These are phyloP conservation scores for Xylariales sp. DNA, from an alignment of 2,329 filamentous ascomycete genomes.

Conservation along the genomic window DNA sequence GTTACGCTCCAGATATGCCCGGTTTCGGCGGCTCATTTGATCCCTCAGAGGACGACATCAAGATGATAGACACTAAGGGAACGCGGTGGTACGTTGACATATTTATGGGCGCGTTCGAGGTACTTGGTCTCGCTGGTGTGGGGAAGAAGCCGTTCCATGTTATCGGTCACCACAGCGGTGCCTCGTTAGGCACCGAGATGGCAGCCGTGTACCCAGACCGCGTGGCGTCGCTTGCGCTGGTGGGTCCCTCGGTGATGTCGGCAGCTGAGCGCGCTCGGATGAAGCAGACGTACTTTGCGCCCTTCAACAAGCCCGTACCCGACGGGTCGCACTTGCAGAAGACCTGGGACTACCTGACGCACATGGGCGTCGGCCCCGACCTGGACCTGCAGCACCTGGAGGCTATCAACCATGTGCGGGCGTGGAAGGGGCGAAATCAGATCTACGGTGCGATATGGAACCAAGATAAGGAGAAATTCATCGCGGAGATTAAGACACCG, in stretches of 20 bases:
- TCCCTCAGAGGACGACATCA: conserved; percentile 7
- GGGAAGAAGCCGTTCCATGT: conserved; percentile 7
- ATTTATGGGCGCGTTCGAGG: conserved; percentile 8
- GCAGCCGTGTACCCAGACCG: conserved; percentile 7
- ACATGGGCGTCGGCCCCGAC: conserved; percentile 7
- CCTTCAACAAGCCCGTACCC: conserved; percentile 9
- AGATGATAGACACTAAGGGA: conserved; percentile 1
- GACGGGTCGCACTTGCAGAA: conserved; percentile 9
- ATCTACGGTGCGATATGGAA: conserved; percentile 10
- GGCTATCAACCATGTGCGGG: conserved; percentile 8
- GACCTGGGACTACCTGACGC: conserved; percentile 10
- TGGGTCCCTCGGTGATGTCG: conserved; percentile 8
- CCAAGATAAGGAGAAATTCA: conserved; percentile 8
- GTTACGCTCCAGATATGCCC: conserved; percentile 16
- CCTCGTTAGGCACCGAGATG: conserved; percentile 11
- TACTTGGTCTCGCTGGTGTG: conserved; percentile 3
- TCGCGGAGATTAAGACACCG: conserved; percentile 7
- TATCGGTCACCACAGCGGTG: conserved; percentile 14
- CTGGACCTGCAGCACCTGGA: conserved; percentile 8
- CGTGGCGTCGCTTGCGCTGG: conserved; percentile 5
- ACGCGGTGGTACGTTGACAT: conserved; percentile 12
- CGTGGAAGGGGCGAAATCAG: conserved; percentile 9
- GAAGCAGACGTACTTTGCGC: conserved; percentile 4
- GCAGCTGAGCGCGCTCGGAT: conserved; percentile 7
- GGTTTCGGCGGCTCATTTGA: conserved; percentile 15